Percentiles rank a stretch among this genome's conserved stretches.
Evolutionary conservation across 139 green algal species (phyloP).

Genomic region (Chlamydomonas incerta): DNA sequence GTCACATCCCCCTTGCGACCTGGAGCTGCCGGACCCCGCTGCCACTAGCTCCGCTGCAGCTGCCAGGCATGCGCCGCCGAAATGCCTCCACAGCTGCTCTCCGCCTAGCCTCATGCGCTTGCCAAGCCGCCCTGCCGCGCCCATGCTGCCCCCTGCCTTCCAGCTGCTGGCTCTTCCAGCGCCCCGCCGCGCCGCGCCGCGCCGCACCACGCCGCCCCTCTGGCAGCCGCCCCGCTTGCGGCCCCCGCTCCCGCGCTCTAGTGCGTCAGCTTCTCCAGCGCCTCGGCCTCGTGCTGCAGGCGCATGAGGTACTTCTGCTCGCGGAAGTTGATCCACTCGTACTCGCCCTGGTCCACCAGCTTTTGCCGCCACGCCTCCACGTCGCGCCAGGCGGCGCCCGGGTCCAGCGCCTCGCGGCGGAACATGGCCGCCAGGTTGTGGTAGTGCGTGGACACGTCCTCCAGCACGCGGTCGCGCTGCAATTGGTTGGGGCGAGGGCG

Average conservation of each 20-base stretch:
- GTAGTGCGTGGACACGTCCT: slow-evolving; percentile 53
- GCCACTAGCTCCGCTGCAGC: no score
- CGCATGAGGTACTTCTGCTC: slow-evolving; percentile 67
- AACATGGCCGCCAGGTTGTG: slow-evolving; percentile 40
- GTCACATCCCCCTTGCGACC: no score
- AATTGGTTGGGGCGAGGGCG: no score
- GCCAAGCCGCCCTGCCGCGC: no score
- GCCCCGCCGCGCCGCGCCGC: no score
- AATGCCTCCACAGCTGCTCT: no score
- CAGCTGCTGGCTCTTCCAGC: not conserved
- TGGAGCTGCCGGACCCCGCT: no score
- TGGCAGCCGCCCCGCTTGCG: not conserved
- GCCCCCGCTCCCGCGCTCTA: not conserved
- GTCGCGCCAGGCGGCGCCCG: slow-evolving; percentile 59
- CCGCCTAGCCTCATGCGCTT: no score
- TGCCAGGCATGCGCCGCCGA: no score
- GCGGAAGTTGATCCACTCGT: slow-evolving; percentile 64
- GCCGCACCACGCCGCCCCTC: no score
- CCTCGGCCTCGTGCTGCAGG: slow-evolving; percentile 55
- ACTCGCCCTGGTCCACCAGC: slow-evolving; percentile 54
- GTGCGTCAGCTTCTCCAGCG: slow-evolving; percentile 49
- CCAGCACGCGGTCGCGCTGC: slow-evolving; percentile 54
- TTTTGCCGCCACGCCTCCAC: slow-evolving; percentile 61
- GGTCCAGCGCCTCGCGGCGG: slow-evolving; percentile 51
- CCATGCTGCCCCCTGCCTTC: not conserved